Base-by-base conservation (phyloP, 306 rosid genomes). In the Dryas drummondii region DNA sequence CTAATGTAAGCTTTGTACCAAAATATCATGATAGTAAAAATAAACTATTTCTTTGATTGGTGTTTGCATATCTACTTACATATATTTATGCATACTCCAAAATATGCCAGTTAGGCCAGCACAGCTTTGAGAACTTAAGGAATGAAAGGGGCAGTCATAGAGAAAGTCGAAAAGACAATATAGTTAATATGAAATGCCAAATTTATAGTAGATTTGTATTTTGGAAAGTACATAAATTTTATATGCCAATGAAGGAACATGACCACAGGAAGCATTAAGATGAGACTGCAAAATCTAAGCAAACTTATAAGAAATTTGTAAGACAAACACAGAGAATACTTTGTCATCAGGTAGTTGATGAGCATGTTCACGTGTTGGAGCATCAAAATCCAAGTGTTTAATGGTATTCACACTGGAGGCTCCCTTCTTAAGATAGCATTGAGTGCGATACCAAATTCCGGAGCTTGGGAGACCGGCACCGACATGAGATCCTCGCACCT, bases 401-500 rank as follows among this genome's bases (percentile, higher is more conserved):
- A 94, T 75, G 58, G 85, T 61, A 68, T 89, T 89, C 74, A 78
- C 13, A 76, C 79, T 86, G 73, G 89, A 87, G 67, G 74, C 64
- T 76, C 93, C 93, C 86, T 82, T 94, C 86, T 86, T 89, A 53
- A 94, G 88, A 84, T 85, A 83, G 22, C 92, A 85, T 72, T 92
- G 99, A 78, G 98, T 94, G 66, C 90, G 94, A 82, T 84, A 94
- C 98, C 99, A 94, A 76, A 94, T 88, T 74, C 99, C 98, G 78
- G 97, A 89, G 77, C 82, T 87, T 42, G 93, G 97, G 51, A 94
- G 92, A 87, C 90, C 87, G 47, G 93, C 84, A 66, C 99, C 98
- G 49, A 94, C 93, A 81, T 92, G 97, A 78, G 99, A 94, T 79
- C 99, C 99, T 66, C 87, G 88, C 80, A 90, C 87, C 99, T 92